Evolutionary conservation across 2,329 filamentous ascomycete genomes (phyloP).

Genomic region (Fusarium redolens): DNA sequence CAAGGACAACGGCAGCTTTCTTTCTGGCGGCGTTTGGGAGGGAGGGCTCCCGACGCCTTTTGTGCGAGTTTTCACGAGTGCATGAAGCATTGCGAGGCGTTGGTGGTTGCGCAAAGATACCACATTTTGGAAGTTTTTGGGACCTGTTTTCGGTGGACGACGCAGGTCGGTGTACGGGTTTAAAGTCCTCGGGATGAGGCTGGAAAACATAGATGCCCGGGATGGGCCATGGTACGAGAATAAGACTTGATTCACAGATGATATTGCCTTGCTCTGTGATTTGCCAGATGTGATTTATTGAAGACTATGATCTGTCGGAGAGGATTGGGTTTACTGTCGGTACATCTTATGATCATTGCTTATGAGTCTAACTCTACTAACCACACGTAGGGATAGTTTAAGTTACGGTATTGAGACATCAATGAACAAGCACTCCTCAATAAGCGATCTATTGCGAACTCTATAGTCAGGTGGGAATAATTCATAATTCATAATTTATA

Average conservation of each 20-base stretch:
- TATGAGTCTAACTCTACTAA: too few species aligned
- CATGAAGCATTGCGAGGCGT: constrained; percentile 35
- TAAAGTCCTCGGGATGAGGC: constrained; percentile 29
- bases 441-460: neutral
- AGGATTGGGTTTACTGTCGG: too few species aligned
- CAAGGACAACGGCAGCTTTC: neutral
- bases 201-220: constrained; percentile 8
- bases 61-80: constrained; percentile 21
- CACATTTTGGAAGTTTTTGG: constrained; percentile 24
- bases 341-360: too few species aligned
- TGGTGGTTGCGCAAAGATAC: constrained; percentile 39
- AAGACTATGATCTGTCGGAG: neutral
- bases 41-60: constrained; percentile 15
- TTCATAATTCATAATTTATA: neutral
- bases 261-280: neutral
- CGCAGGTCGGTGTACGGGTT: constrained; percentile 13
- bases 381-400: too few species aligned
- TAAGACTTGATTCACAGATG: neutral
- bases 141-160: constrained; percentile 25
- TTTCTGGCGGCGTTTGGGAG: constrained; percentile 27
- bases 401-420: too few species aligned
- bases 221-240: neutral
- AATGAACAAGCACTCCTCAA: neutral
- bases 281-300: neutral
- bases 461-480: neutral